Percentiles rank a stretch among this genome's conserved stretches.
Conservation (phyloP, 2,329 filamentous ascomycete genomes). For the Lachnellula occidentalis region DNA sequence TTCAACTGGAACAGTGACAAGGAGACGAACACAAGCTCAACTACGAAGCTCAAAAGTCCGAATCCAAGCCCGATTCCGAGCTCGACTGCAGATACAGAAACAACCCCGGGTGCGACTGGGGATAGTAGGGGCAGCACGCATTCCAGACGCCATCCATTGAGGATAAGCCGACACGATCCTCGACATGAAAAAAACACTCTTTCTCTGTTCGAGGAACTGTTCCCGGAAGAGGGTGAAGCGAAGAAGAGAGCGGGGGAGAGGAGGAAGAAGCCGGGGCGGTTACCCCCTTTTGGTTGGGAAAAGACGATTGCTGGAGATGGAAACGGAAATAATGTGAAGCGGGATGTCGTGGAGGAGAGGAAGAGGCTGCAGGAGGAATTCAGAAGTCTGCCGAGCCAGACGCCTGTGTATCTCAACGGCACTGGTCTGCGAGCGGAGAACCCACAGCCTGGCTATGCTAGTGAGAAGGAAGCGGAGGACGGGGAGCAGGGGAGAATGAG, state of each 20-base stretch:
- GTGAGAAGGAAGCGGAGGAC: background rate
- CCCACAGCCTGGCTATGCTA: background rate
- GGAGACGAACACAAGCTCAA: too few species aligned
- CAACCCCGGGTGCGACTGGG: too few species aligned
- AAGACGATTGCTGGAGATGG: background rate
- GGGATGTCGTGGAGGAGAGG: background rate
- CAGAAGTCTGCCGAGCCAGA: background rate
- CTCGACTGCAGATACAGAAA: background rate
- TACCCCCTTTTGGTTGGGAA: slow-evolving; percentile 27
- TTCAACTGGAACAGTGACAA: background rate
- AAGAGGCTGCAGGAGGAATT: background rate
- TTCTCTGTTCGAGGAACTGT: slow-evolving; percentile 44
- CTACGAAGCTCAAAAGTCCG: background rate
- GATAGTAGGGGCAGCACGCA: too few species aligned
- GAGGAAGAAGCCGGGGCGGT: slow-evolving; percentile 22
- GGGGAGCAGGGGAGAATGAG: background rate
- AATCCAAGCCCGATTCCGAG: background rate
- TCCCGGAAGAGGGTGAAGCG: slow-evolving; percentile 44
- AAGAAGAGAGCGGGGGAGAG: slow-evolving; percentile 10
- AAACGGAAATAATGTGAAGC: background rate
- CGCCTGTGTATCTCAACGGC: too few species aligned
- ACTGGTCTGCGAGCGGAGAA: background rate
- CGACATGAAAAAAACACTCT: background rate
- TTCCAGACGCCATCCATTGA: too few species aligned
- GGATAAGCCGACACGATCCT: background rate